Conservation (phyloP, 345 rosid genomes). For the Populus simonii region DNA sequence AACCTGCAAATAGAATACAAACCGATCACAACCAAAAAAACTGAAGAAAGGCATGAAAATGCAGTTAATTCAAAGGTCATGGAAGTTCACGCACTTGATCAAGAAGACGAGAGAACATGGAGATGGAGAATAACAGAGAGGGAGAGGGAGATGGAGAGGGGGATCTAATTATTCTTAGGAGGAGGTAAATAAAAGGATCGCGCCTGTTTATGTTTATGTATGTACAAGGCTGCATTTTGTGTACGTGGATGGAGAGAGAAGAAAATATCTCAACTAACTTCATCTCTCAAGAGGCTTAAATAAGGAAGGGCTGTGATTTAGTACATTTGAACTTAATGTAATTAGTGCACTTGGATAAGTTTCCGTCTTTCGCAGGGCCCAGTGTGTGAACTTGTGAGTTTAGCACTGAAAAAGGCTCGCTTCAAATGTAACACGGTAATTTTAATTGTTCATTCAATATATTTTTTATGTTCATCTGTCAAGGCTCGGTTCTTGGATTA, state of each 20-base stretch:
- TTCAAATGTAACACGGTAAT: no score
- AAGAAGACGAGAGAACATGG: neutral
- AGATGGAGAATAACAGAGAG: neutral
- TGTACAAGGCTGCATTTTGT: neutral
- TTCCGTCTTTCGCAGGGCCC: neutral
- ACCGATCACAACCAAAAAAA: neutral
- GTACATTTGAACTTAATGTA: neutral
- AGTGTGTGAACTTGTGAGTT: no score
- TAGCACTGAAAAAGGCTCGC: no score
- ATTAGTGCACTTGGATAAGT: neutral
- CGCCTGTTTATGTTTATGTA: neutral
- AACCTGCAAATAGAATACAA: neutral
- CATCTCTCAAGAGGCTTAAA: neutral
- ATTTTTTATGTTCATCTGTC: no score
- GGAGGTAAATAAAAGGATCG: neutral
- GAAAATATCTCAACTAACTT: conserved; percentile 1
- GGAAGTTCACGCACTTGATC: neutral
- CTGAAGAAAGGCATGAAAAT: neutral
- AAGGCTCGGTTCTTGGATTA: no score
- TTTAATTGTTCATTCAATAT: no score
- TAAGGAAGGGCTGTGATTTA: neutral
- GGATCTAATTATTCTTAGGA: neutral
- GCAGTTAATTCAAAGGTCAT: neutral
- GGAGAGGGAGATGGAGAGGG: no score
- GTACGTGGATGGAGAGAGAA: conserved; percentile 5